These are phyloP conservation scores for Trichoderma asperelloides DNA, from an alignment of 495 filamentous ascomycete species.

Conservation along the genomic window DNA sequence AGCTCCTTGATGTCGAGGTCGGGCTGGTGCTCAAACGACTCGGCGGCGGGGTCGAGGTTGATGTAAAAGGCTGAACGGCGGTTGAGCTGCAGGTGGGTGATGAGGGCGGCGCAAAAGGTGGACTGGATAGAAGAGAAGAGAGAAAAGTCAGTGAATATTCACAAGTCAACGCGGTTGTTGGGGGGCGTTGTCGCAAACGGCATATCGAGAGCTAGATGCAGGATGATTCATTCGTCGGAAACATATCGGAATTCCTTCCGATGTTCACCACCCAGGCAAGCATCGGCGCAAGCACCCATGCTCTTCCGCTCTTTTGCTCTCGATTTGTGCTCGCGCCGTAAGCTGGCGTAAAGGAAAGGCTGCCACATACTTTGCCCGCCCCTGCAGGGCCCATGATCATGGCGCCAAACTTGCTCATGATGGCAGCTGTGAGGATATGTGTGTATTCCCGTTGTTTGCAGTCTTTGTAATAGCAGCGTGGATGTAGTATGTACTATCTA, in stretches of 20 bases:
- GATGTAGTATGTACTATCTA: too few relatives aligned
- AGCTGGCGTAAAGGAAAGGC: neutral
- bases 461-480: too few relatives aligned
- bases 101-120: slow-evolving; percentile 88
- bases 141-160: slow-evolving; percentile 14
- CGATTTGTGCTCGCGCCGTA: neutral
- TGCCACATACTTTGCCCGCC: slow-evolving; percentile 70
- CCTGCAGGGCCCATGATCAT: slow-evolving; percentile 91
- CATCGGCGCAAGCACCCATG: too few relatives aligned
- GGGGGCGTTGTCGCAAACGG: neutral
- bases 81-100: slow-evolving; percentile 82
- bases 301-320: too few relatives aligned
- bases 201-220: neutral
- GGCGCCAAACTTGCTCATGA: slow-evolving; percentile 91
- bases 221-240: too few relatives aligned
- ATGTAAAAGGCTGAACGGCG: slow-evolving; percentile 88
- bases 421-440: slow-evolving; percentile 15
- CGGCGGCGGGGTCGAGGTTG: slow-evolving; percentile 94
- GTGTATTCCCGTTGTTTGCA: neutral
- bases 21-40: slow-evolving; percentile 81
- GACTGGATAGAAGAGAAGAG: slow-evolving; percentile 41
- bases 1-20: slow-evolving; percentile 96
- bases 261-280: neutral
- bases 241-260: neutral
- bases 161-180: neutral